Evolutionary conservation across 805 yeast genomes (phyloP).

Genomic region (Phaffomyces opuntiae): DNA sequence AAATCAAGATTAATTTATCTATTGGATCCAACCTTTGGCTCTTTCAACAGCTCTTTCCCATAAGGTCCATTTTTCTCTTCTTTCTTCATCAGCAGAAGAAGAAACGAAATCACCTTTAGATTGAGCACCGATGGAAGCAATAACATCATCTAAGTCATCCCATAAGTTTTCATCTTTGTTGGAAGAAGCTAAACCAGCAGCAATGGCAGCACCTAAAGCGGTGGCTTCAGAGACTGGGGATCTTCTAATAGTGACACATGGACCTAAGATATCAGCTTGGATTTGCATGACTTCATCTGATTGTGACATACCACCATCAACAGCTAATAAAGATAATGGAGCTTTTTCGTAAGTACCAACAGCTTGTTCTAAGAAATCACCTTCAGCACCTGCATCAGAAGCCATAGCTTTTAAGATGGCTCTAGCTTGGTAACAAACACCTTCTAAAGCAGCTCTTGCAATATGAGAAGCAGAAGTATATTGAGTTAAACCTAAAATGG

Average conservation of each 20-base stretch:
- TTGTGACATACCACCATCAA: conserved; percentile 94
- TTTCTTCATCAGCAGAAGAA: conserved; percentile 44
- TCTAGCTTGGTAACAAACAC: conserved; percentile 89
- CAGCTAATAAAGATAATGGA: conserved; percentile 54
- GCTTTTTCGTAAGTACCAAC: conserved; percentile 36
- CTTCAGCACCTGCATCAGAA: conserved; percentile 60
- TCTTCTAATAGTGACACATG: conserved; percentile 72
- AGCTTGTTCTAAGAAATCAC: conserved; percentile 48
- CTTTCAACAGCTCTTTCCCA: conserved; percentile 87
- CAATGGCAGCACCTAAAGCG: conserved; percentile 93
- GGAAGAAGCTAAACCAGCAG: conserved; percentile 66
- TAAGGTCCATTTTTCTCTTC: conserved; percentile 59
- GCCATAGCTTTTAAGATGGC: conserved; percentile 90
- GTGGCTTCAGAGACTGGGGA: conserved; percentile 86
- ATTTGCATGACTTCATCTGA: conserved; percentile 90
- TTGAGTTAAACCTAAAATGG: conserved; percentile 89
- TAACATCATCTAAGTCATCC: conserved; percentile 68
- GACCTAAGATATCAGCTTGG: conserved; percentile 88
- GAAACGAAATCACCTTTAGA: conserved; percentile 29
- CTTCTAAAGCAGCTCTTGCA: conserved; percentile 92
- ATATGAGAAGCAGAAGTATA: conserved; percentile 88
- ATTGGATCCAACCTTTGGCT: conserved; percentile 68
- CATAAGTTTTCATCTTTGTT: conserved; percentile 58
- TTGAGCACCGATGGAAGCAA: conserved; percentile 30
- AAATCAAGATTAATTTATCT: background rate